Percentiles rank a stretch among this genome's conserved stretches.
phyloP scores from a whole-genome alignment of 2,329 filamentous ascomycete genomes.

The Cryphonectria japonica region DNA sequence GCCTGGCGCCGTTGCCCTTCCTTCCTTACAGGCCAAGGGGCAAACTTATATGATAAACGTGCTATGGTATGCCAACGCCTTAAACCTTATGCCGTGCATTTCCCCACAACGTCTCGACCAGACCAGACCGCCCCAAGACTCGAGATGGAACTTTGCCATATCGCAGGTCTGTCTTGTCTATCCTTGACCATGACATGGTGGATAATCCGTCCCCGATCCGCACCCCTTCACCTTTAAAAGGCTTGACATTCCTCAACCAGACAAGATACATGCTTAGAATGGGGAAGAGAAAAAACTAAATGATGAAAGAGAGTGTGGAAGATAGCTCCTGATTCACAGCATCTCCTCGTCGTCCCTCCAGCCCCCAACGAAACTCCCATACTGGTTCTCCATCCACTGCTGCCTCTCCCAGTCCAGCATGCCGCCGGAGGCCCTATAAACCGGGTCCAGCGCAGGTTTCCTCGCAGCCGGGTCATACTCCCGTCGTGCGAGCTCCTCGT shows the following conservation, averaged over 20 bases:
- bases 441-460: constrained; percentile 64
- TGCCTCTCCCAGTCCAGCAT: constrained; percentile 49
- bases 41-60: neutral
- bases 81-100: neutral
- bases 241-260: neutral
- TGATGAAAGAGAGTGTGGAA: neutral
- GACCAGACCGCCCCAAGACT: neutral
- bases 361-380: constrained; percentile 55
- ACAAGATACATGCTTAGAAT: neutral
- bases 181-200: neutral
- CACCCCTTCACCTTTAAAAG: neutral
- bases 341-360: constrained; percentile 30
- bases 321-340: constrained; percentile 9
- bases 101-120: neutral
- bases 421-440: constrained; percentile 55
- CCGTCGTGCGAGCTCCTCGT: constrained; percentile 68
- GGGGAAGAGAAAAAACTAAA: neutral
- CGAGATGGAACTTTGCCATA: neutral
- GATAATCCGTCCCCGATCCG: neutral
- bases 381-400: constrained; percentile 69
- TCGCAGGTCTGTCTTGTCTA: neutral
- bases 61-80: neutral
- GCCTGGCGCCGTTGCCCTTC: neutral
- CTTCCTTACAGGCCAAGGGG: neutral
- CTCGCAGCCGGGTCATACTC: constrained; percentile 62